Evolutionary conservation across 306 rosid species (phyloP).

Genomic region (Cucumis melo): DNA sequence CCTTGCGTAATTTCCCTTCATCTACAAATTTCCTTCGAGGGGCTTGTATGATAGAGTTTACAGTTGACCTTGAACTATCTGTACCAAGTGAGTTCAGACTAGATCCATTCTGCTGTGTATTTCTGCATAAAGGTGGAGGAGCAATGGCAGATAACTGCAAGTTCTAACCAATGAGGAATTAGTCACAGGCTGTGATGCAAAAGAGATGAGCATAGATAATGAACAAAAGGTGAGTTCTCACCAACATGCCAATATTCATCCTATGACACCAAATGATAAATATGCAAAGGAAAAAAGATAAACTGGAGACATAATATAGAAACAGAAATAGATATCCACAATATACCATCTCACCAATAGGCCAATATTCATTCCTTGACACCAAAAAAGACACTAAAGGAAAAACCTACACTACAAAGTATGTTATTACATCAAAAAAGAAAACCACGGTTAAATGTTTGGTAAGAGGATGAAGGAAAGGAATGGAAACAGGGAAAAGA

Average conservation of each 20-base stretch:
- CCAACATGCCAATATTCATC: neutral
- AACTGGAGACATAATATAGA: neutral
- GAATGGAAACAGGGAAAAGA: neutral
- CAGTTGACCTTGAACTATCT: constrained; percentile 70
- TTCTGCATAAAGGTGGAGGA: constrained; percentile 85
- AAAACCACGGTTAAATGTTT: neutral
- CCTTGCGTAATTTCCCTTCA: constrained; percentile 97
- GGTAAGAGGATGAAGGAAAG: neutral
- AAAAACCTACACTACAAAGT: neutral
- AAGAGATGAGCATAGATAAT: neutral
- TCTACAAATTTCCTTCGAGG: constrained; percentile 92
- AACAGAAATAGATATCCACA: neutral
- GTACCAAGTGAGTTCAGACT: constrained; percentile 35
- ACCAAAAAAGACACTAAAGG: neutral
- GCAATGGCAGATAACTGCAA: constrained; percentile 73
- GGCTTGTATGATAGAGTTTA: constrained; percentile 79
- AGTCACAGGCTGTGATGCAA: neutral
- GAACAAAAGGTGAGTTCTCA: neutral
- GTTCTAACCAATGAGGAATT: constrained; percentile 14
- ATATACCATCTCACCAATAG: neutral
- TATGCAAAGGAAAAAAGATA: neutral
- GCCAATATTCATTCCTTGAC: neutral
- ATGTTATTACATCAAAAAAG: neutral
- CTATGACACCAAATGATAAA: neutral
- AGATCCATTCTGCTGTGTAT: constrained; percentile 58